Evolutionary conservation across 2,329 filamentous ascomycete species (phyloP), one percentile per base, ranked within the genome.

Genomic region (Aspergillus texensis): DNA sequence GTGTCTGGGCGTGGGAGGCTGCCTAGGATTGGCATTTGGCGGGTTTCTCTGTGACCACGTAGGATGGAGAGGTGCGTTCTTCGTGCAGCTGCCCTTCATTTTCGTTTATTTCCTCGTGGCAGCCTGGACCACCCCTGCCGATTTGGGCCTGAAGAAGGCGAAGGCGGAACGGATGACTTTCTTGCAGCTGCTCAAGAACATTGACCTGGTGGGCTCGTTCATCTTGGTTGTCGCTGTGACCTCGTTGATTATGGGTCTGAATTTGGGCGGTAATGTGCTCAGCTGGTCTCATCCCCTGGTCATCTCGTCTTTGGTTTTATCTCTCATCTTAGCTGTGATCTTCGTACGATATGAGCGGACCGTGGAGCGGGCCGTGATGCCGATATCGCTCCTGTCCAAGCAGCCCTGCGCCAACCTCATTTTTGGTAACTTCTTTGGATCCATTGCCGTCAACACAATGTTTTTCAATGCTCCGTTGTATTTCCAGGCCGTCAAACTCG

Each of bases 401-500:
- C 72, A 77, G 34, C 83, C 83, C 3, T 78, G 82, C 4, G 81
- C 81, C 8, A 82, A 78, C 62, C 74, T 85, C 1, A 80, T 85
- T 52, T 83, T 84, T 67, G 80, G 80, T 62, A 85, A 84, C 66
- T 85, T 85, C 69, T 83, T 85, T 65, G 80, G 80, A 0, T 73
- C 78, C 6, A 75, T 85, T 19, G 80, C 82, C 1, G 75, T 83
- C 63, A 83, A 85, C 65, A 83, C 82, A 3, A 86, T 91, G 67
- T 79, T 91, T 19, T 91, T 92, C 78, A 89, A 89, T 70, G 87
- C 87, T 6, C 91, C 91, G 0, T 81, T 94, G 9, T 94, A 89
- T 80, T 93, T 92, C 78, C 90, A 92, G 74, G 89, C 88, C 43
- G 90, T 92, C 30, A 87, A 91, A 55, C 83, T 91, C 58, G 88